Evolutionary conservation across 2,329 filamentous ascomycete genomes (phyloP).

Genomic region (Xylogone sp.): DNA sequence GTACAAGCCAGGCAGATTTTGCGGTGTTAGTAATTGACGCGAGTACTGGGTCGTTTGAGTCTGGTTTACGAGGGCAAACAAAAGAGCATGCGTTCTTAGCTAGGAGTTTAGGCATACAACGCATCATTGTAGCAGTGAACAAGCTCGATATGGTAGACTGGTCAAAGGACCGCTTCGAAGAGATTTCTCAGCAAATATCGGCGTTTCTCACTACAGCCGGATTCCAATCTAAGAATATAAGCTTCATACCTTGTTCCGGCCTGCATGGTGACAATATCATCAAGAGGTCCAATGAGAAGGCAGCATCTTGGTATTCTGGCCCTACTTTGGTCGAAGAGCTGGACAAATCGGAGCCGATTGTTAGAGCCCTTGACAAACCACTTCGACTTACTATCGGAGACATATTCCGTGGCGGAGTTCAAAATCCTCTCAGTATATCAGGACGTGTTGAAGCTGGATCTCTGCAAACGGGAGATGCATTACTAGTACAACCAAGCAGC

Average conservation of each 20-base stretch:
- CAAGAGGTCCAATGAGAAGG: slow-evolving; percentile 48
- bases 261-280: slow-evolving; percentile 85
- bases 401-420: slow-evolving; percentile 74
- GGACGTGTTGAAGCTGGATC: slow-evolving; percentile 83
- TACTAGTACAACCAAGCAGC: slow-evolving; percentile 76
- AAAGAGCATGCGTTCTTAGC: slow-evolving; percentile 88
- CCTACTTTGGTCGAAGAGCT: slow-evolving; percentile 78
- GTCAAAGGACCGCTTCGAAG: slow-evolving; percentile 77
- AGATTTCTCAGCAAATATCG: slow-evolving; percentile 78
- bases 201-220: slow-evolving; percentile 80
- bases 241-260: slow-evolving; percentile 87
- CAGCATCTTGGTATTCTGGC: slow-evolving; percentile 75
- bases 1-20: slow-evolving; percentile 92
- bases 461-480: slow-evolving; percentile 76
- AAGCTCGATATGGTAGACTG: slow-evolving; percentile 88
- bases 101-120: slow-evolving; percentile 84
- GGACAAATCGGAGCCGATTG: slow-evolving; percentile 73
- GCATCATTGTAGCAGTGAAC: slow-evolving; percentile 87
- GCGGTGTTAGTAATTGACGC: slow-evolving; percentile 93
- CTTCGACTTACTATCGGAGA: slow-evolving; percentile 85
- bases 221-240: slow-evolving; percentile 76
- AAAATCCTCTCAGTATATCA: slow-evolving; percentile 78
- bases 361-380: slow-evolving; percentile 70
- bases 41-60: slow-evolving; percentile 86
- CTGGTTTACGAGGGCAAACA: slow-evolving; percentile 88